A percentile compares a stretch with the other conserved stretches of the same genome.
phyloP scores from a whole-genome alignment of 225 moss, liverwort and hornwort genomes.

The Physcomitrellopsis africana region DNA sequence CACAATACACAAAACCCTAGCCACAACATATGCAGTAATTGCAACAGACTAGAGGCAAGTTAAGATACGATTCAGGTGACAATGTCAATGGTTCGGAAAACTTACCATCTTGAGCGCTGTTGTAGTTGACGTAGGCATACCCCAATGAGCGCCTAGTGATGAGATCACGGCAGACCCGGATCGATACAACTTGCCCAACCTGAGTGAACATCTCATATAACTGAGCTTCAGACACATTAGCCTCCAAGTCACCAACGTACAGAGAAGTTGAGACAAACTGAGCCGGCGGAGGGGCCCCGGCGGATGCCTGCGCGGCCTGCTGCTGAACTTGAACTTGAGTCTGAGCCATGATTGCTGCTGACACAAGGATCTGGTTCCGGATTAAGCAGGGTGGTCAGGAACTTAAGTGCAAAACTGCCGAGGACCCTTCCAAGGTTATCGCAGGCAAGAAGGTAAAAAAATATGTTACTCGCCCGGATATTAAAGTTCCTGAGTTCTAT shows the following conservation, averaged over 20 bases:
- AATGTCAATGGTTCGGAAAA: background rate
- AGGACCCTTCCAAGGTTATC: too few species aligned
- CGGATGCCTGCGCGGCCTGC: conserved; percentile 66
- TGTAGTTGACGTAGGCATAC: conserved; percentile 97
- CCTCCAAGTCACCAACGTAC: conserved; percentile 93
- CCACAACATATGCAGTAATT: fast-evolving
- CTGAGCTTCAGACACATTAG: conserved; percentile 93
- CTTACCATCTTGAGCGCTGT: conserved; percentile 92
- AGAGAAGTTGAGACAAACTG: conserved; percentile 96
- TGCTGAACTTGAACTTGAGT: conserved; percentile 82
- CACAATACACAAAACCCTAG: conserved; percentile 34
- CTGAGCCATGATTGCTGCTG: conserved; percentile 59
- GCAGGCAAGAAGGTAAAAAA: too few species aligned
- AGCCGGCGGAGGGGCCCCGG: conserved; percentile 68
- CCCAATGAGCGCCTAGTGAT: conserved; percentile 95
- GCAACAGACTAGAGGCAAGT: background rate
- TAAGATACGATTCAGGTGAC: background rate
- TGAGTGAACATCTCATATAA: conserved; percentile 95
- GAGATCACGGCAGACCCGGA: conserved; percentile 96
- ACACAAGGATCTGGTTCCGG: conserved; percentile 26
- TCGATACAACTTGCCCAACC: conserved; percentile 93
- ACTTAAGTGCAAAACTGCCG: too few species aligned
- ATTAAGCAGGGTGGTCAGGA: too few species aligned
- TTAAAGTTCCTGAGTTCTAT: too few species aligned
- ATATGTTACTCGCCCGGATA: too few species aligned